Conservation (phyloP, 805 yeast genomes). For the Cyberlindnera misumaiensis region DNA sequence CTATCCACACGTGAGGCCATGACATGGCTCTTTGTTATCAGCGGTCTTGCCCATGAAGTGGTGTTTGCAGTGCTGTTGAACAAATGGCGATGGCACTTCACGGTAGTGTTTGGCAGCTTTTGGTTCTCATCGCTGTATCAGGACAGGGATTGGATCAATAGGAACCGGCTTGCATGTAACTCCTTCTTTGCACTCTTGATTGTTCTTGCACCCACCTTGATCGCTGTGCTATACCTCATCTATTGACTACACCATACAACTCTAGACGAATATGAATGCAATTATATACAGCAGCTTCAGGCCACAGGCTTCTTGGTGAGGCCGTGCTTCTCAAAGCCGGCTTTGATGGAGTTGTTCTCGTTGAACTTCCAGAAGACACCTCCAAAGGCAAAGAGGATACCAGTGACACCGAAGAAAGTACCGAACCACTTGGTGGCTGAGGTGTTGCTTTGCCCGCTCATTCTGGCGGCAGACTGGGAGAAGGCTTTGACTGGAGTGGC, state of each 20-base stretch:
- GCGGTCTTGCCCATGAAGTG: not conserved
- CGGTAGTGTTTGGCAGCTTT: not conserved
- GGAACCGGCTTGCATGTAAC: too few species aligned
- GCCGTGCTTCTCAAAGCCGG: conserved; percentile 15
- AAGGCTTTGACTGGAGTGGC: conserved; percentile 23
- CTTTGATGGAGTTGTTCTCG: conserved; percentile 18
- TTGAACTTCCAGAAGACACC: conserved; percentile 21
- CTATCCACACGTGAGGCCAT: not conserved
- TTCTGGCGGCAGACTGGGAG: conserved; percentile 21
- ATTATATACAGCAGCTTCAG: not conserved
- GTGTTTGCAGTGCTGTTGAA: not conserved
- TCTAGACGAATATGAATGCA: not conserved
- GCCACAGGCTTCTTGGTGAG: conserved; percentile 10
- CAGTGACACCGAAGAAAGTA: conserved; percentile 22
- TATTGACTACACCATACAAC: too few species aligned
- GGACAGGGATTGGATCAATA: too few species aligned
- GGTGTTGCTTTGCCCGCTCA: conserved; percentile 15
- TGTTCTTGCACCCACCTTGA: too few species aligned
- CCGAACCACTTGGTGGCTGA: conserved; percentile 14
- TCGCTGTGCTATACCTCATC: too few species aligned
- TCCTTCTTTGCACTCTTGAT: not conserved
- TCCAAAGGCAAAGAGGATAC: conserved; percentile 16
- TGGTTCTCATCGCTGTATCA: too few species aligned
- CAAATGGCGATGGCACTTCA: not conserved
- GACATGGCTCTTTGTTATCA: not conserved